A percentile compares a stretch with the other conserved stretches of the same genome.
These are phyloP conservation scores for Entonaema liquescens DNA, from an alignment of 495 filamentous ascomycete species.

Conservation along the genomic window DNA sequence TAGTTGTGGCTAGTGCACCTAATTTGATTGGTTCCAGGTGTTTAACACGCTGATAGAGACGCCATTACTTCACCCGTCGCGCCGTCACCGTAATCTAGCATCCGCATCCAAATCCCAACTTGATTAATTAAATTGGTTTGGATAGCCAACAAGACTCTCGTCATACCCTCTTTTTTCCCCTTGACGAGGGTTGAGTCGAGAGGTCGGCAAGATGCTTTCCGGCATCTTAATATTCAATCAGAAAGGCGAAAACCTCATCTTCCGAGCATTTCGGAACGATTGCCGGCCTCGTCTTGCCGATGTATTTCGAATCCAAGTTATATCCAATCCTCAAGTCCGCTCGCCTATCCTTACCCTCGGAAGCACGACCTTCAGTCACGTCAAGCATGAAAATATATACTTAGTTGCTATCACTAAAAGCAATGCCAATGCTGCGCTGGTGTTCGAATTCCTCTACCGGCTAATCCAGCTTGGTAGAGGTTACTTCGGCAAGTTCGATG, in stretches of 20 bases:
- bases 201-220: constrained; percentile 77
- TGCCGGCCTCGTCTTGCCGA: constrained; percentile 96
- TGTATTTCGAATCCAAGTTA: constrained; percentile 99
- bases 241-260: constrained; percentile 99
- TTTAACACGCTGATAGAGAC: constrained; percentile 1
- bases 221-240: constrained; percentile 99
- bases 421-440: constrained; percentile 98
- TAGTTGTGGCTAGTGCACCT: not conserved
- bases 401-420: constrained; percentile 97
- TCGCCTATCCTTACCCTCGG: constrained; percentile 97
- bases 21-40: not conserved
- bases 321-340: constrained; percentile 96
- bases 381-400: constrained; percentile 99
- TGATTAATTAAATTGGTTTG: not conserved
- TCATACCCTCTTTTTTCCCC: not conserved
- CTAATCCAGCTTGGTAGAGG: constrained; percentile 88
- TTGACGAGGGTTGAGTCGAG: constrained; percentile 28
- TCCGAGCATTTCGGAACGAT: constrained; percentile 97
- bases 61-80: constrained; percentile 4
- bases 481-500: constrained; percentile 99
- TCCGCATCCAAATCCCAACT: not conserved
- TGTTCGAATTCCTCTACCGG: constrained; percentile 98
- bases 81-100: constrained; percentile 10
- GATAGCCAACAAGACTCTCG: not conserved
- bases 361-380: constrained; percentile 98